Base-by-base conservation (phyloP, 2,329 filamentous ascomycete genomes). In the Penicillium sp. region DNA sequence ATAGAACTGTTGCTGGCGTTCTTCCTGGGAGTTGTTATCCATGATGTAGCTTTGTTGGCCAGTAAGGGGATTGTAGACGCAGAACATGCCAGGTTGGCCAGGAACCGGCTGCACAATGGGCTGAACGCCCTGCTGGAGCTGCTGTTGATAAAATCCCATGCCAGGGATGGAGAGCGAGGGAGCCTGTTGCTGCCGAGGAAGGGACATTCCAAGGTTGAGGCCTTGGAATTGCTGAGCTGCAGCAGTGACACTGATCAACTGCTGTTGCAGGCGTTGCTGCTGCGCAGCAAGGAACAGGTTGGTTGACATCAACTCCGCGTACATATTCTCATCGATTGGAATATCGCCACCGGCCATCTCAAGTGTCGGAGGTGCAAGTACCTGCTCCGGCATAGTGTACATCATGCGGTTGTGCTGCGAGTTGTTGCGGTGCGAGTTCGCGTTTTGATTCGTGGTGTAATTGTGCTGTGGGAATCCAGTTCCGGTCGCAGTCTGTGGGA, bases 211-310 rank as follows among this genome's bases (percentile, higher is more conserved):
- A 58, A 96, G 73, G 74, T 83, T 91, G 77, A 96, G 80, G 64
- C 85, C 86, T 73, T 92, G 89, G 70, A 93, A 89, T 75, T 93
- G 89, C 76, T 92, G 89, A 59, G 91, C 89, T 38, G 90, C 89
- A 52, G 88, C 87, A 69, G 93, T 94, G 25, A 97, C 86, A 64
- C 81, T 90, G 66, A 91, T 85, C 65, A 97, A 84, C 78, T 97
- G 92, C 78, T 97, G 93, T 78, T 97, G 93, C 52, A 97, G 86
- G 63, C 90, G 89, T 78, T 96, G 92, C 78, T 97, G 93, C 77
- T 96, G 93, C 72, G 96, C 91, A 41, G 92, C 91, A 50, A 99
- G 84, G 71, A 95, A 96, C 73, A 94, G 80, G 75, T 97, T 96
- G 69, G 92, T 95, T 57, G 91, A 89, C 70, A 97, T 85, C 63